These are phyloP conservation scores for Nakazawaea wyomingensis DNA, from an alignment of 805 yeast species.

Conservation along the genomic window DNA sequence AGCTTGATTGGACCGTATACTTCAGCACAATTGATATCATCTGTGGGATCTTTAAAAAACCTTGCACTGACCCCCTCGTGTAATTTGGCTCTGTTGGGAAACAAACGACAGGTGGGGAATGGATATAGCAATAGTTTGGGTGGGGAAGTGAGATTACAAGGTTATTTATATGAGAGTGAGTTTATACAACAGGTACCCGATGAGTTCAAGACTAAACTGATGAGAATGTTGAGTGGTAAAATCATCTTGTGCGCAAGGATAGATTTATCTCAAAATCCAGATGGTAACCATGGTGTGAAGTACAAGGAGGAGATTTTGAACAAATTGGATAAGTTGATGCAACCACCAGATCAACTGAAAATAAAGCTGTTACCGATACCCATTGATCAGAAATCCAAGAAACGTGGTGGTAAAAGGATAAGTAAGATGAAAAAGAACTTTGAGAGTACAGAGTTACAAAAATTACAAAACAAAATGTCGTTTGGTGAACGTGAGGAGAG, in stretches of 20 bases:
- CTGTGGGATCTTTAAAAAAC: conserved; percentile 62
- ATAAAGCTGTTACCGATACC: conserved; percentile 74
- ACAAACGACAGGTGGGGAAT: conserved; percentile 32
- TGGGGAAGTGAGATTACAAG: conserved; percentile 54
- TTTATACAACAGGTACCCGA: conserved; percentile 55
- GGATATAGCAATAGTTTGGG: conserved; percentile 29
- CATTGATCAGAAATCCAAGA: conserved; percentile 67
- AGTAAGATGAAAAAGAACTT: conserved; percentile 78
- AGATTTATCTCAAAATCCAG: conserved; percentile 45
- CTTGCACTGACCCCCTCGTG: conserved; percentile 75
- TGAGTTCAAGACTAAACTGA: conserved; percentile 58
- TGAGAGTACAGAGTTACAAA: conserved; percentile 73
- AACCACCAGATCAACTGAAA: conserved; percentile 69
- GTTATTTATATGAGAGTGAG: conserved; percentile 60
- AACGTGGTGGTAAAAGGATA: conserved; percentile 79
- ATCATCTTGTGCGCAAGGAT: conserved; percentile 77
- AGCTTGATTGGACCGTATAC: conserved; percentile 66
- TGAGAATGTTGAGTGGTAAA: conserved; percentile 77
- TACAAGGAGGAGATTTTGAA: conserved; percentile 56
- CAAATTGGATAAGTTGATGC: conserved; percentile 64
- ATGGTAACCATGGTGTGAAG: conserved; percentile 51
- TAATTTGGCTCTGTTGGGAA: conserved; percentile 76
- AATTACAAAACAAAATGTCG: conserved; percentile 77
- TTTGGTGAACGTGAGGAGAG: conserved; percentile 75
- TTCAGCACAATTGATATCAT: conserved; percentile 67